Evolutionary conservation across 2,329 filamentous ascomycete genomes (phyloP).

Genomic region (Acrocalymma vagum): DNA sequence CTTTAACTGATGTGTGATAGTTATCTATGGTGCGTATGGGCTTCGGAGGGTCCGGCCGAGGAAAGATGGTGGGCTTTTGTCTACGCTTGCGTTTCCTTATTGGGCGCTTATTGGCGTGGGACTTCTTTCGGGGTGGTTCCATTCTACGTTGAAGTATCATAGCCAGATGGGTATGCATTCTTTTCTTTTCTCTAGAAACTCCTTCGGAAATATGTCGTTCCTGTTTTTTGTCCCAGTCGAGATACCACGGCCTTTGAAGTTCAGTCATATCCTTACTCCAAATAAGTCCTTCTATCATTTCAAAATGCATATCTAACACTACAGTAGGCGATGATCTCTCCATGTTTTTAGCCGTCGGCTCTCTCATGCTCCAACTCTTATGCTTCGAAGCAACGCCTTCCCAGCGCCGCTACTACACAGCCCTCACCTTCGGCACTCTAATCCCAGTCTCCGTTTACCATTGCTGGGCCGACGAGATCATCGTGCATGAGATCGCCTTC

Average conservation of each 20-base stretch:
- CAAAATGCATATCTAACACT: slow-evolving; percentile 9
- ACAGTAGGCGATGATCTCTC: slow-evolving; percentile 63
- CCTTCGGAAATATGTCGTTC: background rate
- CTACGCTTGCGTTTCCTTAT: slow-evolving; percentile 49
- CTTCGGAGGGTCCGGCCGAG: slow-evolving; percentile 33
- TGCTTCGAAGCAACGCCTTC: slow-evolving; percentile 46
- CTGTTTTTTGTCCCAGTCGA: background rate
- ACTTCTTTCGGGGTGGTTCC: slow-evolving; percentile 52
- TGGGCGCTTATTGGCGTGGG: slow-evolving; percentile 54
- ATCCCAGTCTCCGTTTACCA: slow-evolving; percentile 47
- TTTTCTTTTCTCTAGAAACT: too few relatives aligned
- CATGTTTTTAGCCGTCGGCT: slow-evolving; percentile 64
- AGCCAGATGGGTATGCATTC: slow-evolving; percentile 53
- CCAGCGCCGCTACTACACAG: slow-evolving; percentile 32
- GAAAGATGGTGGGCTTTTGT: slow-evolving; percentile 39
- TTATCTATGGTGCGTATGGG: slow-evolving; percentile 46
- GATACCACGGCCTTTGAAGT: background rate
- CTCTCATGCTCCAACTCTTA: slow-evolving; percentile 61
- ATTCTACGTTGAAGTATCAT: slow-evolving; percentile 56
- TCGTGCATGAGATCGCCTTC: slow-evolving; percentile 48
- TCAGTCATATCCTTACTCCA: background rate
- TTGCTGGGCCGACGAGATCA: slow-evolving; percentile 49
- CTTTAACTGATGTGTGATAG: slow-evolving; percentile 19
- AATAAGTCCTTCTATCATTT: too few relatives aligned
- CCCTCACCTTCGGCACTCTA: slow-evolving; percentile 36